Conservation (phyloP, 2,329 filamentous ascomycete genomes). For the Bipolaris cookei region DNA sequence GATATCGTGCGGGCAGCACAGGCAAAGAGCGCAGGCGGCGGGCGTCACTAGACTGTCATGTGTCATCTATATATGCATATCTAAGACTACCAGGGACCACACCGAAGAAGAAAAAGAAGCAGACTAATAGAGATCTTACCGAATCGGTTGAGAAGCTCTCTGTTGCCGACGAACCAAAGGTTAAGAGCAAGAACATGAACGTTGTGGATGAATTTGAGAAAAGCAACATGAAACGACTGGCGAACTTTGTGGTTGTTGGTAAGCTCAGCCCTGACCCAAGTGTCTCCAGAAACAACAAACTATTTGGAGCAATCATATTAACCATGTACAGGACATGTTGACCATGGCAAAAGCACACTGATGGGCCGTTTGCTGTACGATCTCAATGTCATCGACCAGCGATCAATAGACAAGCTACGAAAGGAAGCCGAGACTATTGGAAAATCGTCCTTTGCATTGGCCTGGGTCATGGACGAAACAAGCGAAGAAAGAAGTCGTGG, state of each 20-base stretch:
- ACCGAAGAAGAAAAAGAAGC: constrained; percentile 37
- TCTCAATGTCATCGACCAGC: constrained; percentile 83
- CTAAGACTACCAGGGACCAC: constrained; percentile 35
- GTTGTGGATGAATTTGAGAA: constrained; percentile 82
- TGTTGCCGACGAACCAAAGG: constrained; percentile 57
- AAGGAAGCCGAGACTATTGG: constrained; percentile 90
- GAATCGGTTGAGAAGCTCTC: constrained; percentile 57
- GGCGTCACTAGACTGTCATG: constrained; percentile 36
- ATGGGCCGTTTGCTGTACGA: constrained; percentile 96
- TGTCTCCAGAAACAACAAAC: not conserved
- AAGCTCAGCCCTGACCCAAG: constrained; percentile 38
- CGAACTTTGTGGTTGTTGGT: constrained; percentile 94
- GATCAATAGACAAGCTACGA: constrained; percentile 85
- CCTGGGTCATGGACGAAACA: constrained; percentile 95
- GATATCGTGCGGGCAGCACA: constrained; percentile 87
- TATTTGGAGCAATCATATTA: not conserved
- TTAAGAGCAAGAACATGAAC: constrained; percentile 79
- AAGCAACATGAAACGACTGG: constrained; percentile 75
- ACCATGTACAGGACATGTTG: constrained; percentile 76
- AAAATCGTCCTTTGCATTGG: constrained; percentile 93
- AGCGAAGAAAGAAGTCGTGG: constrained; percentile 87
- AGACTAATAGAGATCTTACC: constrained; percentile 46
- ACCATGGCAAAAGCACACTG: constrained; percentile 95
- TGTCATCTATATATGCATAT: constrained; percentile 16
- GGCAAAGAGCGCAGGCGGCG: constrained; percentile 53